Conservation (phyloP, 805 yeast species). For the Barnettozyma vustinii region DNA sequence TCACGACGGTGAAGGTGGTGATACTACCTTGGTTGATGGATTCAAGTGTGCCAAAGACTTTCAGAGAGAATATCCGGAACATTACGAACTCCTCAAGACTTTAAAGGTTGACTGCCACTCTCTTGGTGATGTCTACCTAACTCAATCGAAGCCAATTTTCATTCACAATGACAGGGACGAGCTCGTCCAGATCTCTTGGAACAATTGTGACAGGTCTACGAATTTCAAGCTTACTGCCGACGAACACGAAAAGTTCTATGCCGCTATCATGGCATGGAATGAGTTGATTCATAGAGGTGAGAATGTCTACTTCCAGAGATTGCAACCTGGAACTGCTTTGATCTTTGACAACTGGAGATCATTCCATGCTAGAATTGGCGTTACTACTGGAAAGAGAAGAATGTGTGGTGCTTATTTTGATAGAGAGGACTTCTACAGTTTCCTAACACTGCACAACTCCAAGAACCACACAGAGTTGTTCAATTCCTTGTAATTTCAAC, state of each 20-base stretch:
- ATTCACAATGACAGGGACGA: constrained; percentile 42
- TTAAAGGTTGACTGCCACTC: constrained; percentile 62
- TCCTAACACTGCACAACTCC: constrained; percentile 39
- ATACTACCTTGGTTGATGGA: constrained; percentile 62
- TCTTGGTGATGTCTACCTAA: constrained; percentile 68
- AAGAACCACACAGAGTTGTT: constrained; percentile 42
- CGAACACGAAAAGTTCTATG: constrained; percentile 47
- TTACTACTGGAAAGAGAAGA: constrained; percentile 59
- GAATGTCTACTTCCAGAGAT: constrained; percentile 48
- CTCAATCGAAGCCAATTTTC: constrained; percentile 59
- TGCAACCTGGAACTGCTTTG: constrained; percentile 60
- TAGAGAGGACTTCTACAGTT: constrained; percentile 57
- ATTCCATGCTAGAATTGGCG: constrained; percentile 57
- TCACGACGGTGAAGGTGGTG: constrained; percentile 66
- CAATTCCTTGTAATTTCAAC: constrained; percentile 12
- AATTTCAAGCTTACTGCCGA: constrained; percentile 35
- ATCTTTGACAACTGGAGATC: constrained; percentile 73
- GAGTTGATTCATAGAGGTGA: constrained; percentile 42
- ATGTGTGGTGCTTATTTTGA: constrained; percentile 71
- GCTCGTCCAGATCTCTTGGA: constrained; percentile 63
- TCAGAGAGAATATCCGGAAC: constrained; percentile 41
- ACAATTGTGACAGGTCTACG: constrained; percentile 62
- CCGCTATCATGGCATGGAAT: constrained; percentile 55
- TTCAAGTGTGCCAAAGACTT: constrained; percentile 53
- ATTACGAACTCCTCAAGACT: constrained; percentile 43